phyloP scores from a whole-genome alignment of 495 filamentous ascomycete species.

The Neurospora sp. region DNA sequence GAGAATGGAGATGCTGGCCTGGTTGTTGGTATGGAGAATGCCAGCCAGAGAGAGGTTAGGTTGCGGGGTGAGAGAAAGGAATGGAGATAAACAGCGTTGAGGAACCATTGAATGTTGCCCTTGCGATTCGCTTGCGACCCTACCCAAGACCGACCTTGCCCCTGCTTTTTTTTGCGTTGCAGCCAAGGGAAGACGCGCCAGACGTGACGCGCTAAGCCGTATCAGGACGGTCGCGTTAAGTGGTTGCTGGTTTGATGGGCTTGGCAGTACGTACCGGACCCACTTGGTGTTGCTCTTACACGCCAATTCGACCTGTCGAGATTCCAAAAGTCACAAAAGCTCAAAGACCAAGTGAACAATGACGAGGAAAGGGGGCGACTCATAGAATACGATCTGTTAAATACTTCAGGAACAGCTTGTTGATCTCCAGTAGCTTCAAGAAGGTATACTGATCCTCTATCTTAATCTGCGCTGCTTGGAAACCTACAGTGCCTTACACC shows the following conservation, averaged over 20 bases:
- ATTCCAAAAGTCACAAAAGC: neutral
- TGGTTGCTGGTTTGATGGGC: conserved; percentile 16
- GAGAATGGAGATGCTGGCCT: conserved; percentile 4
- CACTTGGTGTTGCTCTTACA: neutral
- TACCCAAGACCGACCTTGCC: conserved; percentile 1
- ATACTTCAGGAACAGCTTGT: rapidly evolving
- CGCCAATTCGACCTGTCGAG: neutral
- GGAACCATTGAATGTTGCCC: neutral
- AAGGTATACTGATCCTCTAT: neutral
- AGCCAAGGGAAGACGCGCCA: conserved; percentile 14
- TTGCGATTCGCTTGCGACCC: neutral
- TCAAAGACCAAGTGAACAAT: neutral
- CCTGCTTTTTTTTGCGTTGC: conserved; percentile 16
- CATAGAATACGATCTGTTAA: too few species aligned
- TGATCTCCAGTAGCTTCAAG: neutral
- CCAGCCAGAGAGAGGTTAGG: neutral
- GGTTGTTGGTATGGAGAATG: conserved; percentile 1
- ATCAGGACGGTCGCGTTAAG: conserved; percentile 28
- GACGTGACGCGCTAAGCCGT: conserved; percentile 21
- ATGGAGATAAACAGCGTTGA: neutral
- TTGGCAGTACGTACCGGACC: neutral
- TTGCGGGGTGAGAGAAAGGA: conserved; percentile 5
- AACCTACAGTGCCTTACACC: neutral
- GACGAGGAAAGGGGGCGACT: too few species aligned
- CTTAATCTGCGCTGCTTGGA: neutral